Evolutionary conservation across 768 basidiomycete species (phyloP).

Genomic region (Podaxis mareebaensis): DNA sequence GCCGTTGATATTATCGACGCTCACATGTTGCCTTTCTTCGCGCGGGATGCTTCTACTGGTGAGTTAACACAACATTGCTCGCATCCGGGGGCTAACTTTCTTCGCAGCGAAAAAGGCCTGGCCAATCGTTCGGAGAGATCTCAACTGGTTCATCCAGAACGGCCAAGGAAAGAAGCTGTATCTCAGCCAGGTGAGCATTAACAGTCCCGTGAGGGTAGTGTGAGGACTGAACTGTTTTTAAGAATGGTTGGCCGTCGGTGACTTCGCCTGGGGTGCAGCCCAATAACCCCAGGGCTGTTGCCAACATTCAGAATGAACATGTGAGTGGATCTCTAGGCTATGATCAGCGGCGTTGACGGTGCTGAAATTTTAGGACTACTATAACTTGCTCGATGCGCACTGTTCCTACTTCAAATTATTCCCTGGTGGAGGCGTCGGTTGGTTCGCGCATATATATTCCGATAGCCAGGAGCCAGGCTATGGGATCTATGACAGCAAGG

Average conservation of each 20-base stretch:
- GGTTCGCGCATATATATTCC: constrained; percentile 82
- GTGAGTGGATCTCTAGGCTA: constrained; percentile 36
- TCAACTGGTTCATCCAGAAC: constrained; percentile 68
- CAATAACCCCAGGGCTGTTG: constrained; percentile 62
- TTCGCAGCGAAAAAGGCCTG: constrained; percentile 55
- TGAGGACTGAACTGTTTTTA: not conserved
- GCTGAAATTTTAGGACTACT: constrained; percentile 50
- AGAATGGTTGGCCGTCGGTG: constrained; percentile 81
- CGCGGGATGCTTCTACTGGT: constrained; percentile 56
- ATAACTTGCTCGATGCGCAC: constrained; percentile 58
- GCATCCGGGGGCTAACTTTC: not conserved
- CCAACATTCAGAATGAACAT: constrained; percentile 61
- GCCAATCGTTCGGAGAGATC: constrained; percentile 58
- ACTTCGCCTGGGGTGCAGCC: constrained; percentile 63
- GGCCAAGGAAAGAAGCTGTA: constrained; percentile 75
- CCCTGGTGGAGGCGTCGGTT: constrained; percentile 66
- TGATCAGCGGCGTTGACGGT: not conserved
- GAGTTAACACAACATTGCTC: constrained; percentile 13
- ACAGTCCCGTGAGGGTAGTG: not conserved
- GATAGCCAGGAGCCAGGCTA: constrained; percentile 70
- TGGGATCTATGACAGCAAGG: constrained; percentile 56
- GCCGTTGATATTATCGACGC: constrained; percentile 65
- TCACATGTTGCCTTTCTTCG: constrained; percentile 75
- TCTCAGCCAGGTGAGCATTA: constrained; percentile 55
- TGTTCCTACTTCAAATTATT: constrained; percentile 64